These are phyloP conservation scores for Pelargonium australe DNA, from an alignment of 441 rosid genomes.

Conservation along the genomic window DNA sequence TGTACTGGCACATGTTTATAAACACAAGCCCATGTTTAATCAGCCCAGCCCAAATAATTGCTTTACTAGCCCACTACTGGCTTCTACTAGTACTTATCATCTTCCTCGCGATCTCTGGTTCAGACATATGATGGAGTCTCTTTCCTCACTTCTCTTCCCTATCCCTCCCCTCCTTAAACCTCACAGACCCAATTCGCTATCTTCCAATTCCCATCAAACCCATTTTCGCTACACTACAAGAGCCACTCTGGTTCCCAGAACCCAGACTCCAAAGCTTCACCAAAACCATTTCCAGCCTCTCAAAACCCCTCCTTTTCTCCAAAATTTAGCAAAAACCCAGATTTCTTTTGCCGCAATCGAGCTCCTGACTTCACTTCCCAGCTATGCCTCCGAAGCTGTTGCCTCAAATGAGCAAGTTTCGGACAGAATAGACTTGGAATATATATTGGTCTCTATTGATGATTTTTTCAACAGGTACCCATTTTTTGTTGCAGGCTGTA, in stretches of 20 bases:
- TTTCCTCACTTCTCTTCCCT: neutral
- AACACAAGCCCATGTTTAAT: neutral
- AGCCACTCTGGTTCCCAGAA: neutral
- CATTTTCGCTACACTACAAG: slow-evolving; percentile 4
- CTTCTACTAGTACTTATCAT: neutral
- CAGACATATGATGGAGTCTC: neutral
- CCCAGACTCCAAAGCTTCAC: neutral
- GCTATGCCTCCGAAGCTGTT: slow-evolving; percentile 44
- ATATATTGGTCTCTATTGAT: slow-evolving; percentile 52
- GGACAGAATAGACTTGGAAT: slow-evolving; percentile 60
- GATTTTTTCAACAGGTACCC: slow-evolving; percentile 69
- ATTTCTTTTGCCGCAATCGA: slow-evolving; percentile 32
- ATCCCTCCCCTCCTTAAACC: neutral
- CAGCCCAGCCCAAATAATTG: neutral
- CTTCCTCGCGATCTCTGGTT: neutral
- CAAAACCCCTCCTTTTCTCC: slow-evolving; percentile 18
- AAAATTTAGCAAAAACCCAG: slow-evolving; percentile 27
- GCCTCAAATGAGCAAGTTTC: slow-evolving; percentile 29
- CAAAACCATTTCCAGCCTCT: slow-evolving; percentile 10
- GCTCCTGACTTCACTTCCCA: slow-evolving; percentile 38
- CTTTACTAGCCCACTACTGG: neutral
- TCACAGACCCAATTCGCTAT: neutral
- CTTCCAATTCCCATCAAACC: slow-evolving; percentile 12
- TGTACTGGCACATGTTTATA: neutral
- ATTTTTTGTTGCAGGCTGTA: slow-evolving; percentile 74